Percentiles rank a stretch among this genome's conserved stretches.
Evolutionary conservation across 768 basidiomycete genomes (phyloP).

Genomic region (Galerina sulciceps): DNA sequence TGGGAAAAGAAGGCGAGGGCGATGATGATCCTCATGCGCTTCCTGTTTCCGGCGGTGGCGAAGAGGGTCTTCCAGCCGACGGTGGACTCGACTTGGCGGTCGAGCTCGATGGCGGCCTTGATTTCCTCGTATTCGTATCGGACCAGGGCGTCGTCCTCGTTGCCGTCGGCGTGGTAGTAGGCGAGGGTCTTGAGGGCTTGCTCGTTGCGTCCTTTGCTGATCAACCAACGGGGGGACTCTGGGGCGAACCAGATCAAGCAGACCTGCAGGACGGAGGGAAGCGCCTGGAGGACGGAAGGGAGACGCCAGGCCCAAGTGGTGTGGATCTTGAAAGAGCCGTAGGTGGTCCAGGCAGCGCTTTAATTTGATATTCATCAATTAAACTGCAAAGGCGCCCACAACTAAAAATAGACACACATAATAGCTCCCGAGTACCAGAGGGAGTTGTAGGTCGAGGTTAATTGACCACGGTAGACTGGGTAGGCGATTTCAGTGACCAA

Average conservation of each 20-base stretch:
- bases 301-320: slow-evolving; percentile 84
- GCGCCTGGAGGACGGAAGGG: slow-evolving; percentile 72
- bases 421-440: slow-evolving; percentile 89
- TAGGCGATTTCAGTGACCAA: slow-evolving; percentile 87
- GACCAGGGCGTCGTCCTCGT: slow-evolving; percentile 68
- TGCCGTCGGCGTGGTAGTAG: slow-evolving; percentile 83
- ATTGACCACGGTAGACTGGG: slow-evolving; percentile 77
- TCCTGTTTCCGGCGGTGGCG: slow-evolving; percentile 70
- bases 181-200: slow-evolving; percentile 75
- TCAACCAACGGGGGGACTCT: slow-evolving; percentile 85
- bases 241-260: slow-evolving; percentile 69
- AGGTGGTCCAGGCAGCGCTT: slow-evolving; percentile 85
- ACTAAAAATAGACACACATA: slow-evolving; percentile 47
- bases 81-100: slow-evolving; percentile 60
- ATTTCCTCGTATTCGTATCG: slow-evolving; percentile 82
- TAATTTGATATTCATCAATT: neutral
- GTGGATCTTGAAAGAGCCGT: slow-evolving; percentile 74
- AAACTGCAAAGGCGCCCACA: neutral
- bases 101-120: slow-evolving; percentile 74
- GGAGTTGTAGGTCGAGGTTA: slow-evolving; percentile 82
- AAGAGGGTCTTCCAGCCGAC: slow-evolving; percentile 75
- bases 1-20: slow-evolving; percentile 85
- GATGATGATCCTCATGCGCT: slow-evolving; percentile 76
- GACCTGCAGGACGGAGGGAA: slow-evolving; percentile 73
- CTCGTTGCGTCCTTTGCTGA: slow-evolving; percentile 73